Evolutionary conservation across 1,284 basidiomycete species (phyloP).

Genomic region (Leccinum angustisporum): DNA sequence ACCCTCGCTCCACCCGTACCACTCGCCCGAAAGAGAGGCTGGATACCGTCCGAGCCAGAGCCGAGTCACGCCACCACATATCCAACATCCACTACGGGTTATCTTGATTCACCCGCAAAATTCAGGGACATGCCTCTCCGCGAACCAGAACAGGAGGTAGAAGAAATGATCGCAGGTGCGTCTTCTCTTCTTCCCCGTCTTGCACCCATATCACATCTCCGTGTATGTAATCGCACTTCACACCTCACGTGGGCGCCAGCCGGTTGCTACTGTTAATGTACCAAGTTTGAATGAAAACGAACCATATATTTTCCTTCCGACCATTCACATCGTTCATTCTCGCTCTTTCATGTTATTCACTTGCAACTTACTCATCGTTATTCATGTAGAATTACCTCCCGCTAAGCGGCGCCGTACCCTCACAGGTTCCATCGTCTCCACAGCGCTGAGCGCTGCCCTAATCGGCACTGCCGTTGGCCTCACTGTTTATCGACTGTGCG

Average conservation of each 20-base stretch:
- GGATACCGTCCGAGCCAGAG: constrained; percentile 61
- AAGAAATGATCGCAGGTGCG: constrained; percentile 52
- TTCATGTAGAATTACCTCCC: constrained; percentile 55
- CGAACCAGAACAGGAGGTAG: constrained; percentile 37
- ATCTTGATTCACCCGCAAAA: constrained; percentile 65
- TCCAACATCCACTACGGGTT: constrained; percentile 54
- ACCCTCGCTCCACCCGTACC: constrained; percentile 35
- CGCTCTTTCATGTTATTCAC: constrained; percentile 34
- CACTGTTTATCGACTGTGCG: constrained; percentile 79
- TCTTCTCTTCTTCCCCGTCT: constrained; percentile 13
- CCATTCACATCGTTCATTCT: constrained; percentile 5
- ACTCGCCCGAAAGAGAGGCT: constrained; percentile 61
- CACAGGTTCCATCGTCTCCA: constrained; percentile 75
- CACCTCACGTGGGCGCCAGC: constrained; percentile 24
- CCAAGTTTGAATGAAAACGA: constrained; percentile 12
- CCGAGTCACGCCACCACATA: constrained; percentile 52
- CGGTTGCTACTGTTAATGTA: constrained; percentile 3
- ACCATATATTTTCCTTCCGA: constrained; percentile 14
- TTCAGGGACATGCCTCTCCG: constrained; percentile 51
- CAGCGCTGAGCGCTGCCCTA: constrained; percentile 75
- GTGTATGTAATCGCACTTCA: constrained; percentile 28
- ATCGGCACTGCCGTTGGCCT: constrained; percentile 81
- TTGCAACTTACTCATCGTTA: constrained; percentile 32
- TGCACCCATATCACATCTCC: constrained; percentile 6
- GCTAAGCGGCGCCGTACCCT: constrained; percentile 64